A percentile compares a stretch with the other conserved stretches of the same genome.
These are phyloP conservation scores for Nemania serpens DNA, from an alignment of 2,329 filamentous ascomycete genomes.

Conservation along the genomic window DNA sequence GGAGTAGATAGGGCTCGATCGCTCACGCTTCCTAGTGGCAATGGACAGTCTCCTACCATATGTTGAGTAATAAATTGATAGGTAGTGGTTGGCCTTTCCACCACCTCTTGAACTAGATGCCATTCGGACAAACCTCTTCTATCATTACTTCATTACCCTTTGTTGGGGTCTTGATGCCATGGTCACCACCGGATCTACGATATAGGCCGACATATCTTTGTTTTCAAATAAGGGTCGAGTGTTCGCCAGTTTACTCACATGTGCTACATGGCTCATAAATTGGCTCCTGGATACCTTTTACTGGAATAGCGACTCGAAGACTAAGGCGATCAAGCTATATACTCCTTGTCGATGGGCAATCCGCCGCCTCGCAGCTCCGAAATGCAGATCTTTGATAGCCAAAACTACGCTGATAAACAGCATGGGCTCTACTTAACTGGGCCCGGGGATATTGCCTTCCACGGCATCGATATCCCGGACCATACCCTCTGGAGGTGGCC, in stretches of 20 bases:
- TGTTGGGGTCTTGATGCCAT: neutral
- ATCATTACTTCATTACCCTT: neutral
- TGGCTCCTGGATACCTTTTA: neutral
- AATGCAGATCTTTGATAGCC: conserved; percentile 6
- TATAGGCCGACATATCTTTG: neutral
- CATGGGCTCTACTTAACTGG: neutral
- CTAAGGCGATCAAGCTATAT: neutral
- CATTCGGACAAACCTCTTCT: no score
- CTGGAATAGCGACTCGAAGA: neutral
- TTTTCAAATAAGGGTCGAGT: neutral
- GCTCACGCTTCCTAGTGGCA: no score
- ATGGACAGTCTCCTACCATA: no score
- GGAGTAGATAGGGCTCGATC: no score
- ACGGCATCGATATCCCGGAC: neutral
- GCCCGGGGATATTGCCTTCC: neutral
- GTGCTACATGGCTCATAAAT: neutral
- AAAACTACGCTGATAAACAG: neutral
- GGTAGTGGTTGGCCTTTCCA: no score
- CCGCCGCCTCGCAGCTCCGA: neutral
- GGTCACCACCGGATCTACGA: neutral
- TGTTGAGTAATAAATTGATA: no score
- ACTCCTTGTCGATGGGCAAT: neutral
- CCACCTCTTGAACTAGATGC: no score
- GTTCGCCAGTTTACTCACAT: neutral
- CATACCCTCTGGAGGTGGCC: neutral